A percentile compares a stretch with the other conserved stretches of the same genome.
Evolutionary conservation across 345 rosid genomes (phyloP).

Genomic region (Aethionema arabicum): DNA sequence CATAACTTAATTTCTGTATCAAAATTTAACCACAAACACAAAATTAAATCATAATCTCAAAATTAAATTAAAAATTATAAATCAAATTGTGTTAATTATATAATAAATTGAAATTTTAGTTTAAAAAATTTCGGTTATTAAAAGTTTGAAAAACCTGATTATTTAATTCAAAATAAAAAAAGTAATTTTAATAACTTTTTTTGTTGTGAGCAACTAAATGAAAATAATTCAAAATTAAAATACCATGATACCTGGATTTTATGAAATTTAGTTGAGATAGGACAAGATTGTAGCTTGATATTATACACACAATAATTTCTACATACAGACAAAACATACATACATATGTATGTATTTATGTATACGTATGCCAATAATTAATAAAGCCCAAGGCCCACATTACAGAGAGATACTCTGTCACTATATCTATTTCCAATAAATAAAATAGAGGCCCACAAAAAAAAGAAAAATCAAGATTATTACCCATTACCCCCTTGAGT

Average conservation of each 20-base stretch:
- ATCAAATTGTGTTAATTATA: no score
- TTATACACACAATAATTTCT: constrained; percentile 8
- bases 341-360: not conserved
- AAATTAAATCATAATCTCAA: no score
- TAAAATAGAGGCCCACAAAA: constrained; percentile 34
- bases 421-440: constrained; percentile 17
- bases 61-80: no score
- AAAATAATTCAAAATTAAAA: no score
- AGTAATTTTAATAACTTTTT: no score
- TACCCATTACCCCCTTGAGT: constrained; percentile 19
- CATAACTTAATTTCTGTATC: no score
- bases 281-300: constrained; percentile 18
- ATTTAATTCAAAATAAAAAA: no score
- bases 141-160: no score
- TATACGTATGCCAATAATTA: constrained; percentile 20
- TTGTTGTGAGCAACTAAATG: not conserved
- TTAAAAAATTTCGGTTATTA: not conserved
- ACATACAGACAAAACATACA: not conserved
- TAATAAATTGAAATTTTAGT: no score
- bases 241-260: no score
- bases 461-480: constrained; percentile 23
- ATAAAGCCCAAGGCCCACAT: constrained; percentile 48
- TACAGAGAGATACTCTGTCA: constrained; percentile 26
- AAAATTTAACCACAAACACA: no score
- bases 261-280: not conserved